Evolutionary conservation across 139 green algal species (phyloP).

Genomic region (Micractinium sp.): DNA sequence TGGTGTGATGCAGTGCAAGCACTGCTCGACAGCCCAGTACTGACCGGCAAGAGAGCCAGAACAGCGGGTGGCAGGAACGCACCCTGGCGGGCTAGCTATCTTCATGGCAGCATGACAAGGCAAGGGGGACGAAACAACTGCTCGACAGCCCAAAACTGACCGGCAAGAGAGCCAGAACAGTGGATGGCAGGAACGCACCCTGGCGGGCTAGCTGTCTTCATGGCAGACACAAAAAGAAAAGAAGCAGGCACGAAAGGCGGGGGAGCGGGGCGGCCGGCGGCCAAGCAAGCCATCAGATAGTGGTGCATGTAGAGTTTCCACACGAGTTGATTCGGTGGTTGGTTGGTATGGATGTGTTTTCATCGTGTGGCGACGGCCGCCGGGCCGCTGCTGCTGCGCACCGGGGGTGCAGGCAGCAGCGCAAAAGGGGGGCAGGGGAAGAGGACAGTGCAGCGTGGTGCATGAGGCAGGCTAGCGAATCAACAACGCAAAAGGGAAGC

Average conservation of each 20-base stretch:
- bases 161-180: background rate
- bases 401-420: background rate
- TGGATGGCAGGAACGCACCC: slow-evolving; percentile 13
- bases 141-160: slow-evolving; percentile 1
- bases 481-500: background rate
- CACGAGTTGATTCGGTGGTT: slow-evolving; percentile 41
- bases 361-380: slow-evolving; percentile 32
- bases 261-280: slow-evolving; percentile 1
- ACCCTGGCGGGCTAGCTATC: slow-evolving; percentile 8
- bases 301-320: slow-evolving; percentile 79
- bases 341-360: slow-evolving; percentile 41
- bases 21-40: background rate
- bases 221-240: background rate
- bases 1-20: too few relatives aligned
- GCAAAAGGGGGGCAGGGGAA: background rate
- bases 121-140: background rate
- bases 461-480: background rate
- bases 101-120: background rate
- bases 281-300: slow-evolving; percentile 67
- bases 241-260: background rate
- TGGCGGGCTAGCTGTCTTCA: slow-evolving; percentile 6
- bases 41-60: background rate
- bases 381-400: background rate
- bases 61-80: slow-evolving; percentile 9
- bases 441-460: background rate